Conservation (phyloP, 208 protist species). For the Lotmaria passim region DNA sequence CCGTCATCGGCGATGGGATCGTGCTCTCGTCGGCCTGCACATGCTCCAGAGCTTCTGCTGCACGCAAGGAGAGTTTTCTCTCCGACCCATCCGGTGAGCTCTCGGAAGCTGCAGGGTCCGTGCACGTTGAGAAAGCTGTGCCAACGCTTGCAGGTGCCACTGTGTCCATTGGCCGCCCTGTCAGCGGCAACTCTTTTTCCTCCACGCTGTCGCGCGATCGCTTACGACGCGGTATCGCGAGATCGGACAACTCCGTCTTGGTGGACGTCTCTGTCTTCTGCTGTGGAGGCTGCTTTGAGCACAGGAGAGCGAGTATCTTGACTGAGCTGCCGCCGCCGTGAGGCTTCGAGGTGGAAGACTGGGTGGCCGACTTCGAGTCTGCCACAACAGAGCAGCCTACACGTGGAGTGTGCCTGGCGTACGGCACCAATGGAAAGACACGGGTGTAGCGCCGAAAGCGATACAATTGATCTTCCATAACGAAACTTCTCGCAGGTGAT, state of each 20-base stretch:
- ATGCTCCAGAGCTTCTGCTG: too few species aligned
- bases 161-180: not conserved
- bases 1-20: not conserved
- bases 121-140: too few species aligned
- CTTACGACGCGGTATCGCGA: constrained; percentile 8
- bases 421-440: constrained; percentile 46
- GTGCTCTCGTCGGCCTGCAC: not conserved
- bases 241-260: not conserved
- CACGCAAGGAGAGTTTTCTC: too few species aligned
- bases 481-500: too few species aligned
- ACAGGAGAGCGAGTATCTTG: constrained; percentile 40
- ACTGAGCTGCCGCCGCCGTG: constrained; percentile 15
- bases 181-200: too few species aligned
- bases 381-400: constrained; percentile 33
- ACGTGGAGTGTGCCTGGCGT: constrained; percentile 38
- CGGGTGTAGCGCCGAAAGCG: constrained; percentile 30
- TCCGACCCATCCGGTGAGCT: too few species aligned
- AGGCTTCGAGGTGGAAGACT: constrained; percentile 1
- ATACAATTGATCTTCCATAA: constrained; percentile 36
- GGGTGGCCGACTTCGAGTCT: not conserved
- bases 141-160: not conserved
- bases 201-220: constrained; percentile 5
- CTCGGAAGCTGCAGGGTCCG: too few species aligned
- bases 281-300: constrained; percentile 16
- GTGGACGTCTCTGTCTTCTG: not conserved